These are phyloP conservation scores for Prunus mongolica DNA, from an alignment of 306 rosid species.

Conservation along the genomic window DNA sequence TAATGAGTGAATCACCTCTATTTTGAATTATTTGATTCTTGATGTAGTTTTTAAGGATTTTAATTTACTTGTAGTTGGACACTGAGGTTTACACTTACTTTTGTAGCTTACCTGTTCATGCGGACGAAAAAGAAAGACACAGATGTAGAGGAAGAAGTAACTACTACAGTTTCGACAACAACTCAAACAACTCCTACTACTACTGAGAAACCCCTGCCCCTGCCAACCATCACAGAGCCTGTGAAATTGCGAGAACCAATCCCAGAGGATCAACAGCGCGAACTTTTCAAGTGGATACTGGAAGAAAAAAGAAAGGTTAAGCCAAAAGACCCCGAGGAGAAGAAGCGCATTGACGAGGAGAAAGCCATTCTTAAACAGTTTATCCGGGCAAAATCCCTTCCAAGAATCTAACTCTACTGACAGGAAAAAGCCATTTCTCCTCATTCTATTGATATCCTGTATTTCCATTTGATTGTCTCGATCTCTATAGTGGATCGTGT, in stretches of 20 bases:
- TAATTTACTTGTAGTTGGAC: conserved; percentile 16
- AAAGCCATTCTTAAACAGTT: conserved; percentile 80
- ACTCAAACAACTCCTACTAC: conserved; percentile 33
- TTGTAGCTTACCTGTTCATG: conserved; percentile 64
- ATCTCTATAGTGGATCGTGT: conserved; percentile 14
- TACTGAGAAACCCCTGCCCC: conserved; percentile 31
- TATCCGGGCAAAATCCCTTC: conserved; percentile 74
- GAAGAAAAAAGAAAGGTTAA: conserved; percentile 89
- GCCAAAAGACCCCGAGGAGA: conserved; percentile 65
- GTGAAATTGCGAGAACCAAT: conserved; percentile 55
- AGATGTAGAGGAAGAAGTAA: conserved; percentile 38
- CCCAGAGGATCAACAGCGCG: conserved; percentile 68
- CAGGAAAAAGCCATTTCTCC: conserved; percentile 1
- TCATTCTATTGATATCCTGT: conserved; percentile 17
- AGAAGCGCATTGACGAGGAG: conserved; percentile 72
- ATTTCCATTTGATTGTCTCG: conserved; percentile 11
- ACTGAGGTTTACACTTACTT: conserved; percentile 32
- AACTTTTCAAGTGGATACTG: conserved; percentile 83
- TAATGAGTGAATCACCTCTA: not conserved
- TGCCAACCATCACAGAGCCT: conserved; percentile 37
- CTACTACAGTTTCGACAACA: conserved; percentile 30
- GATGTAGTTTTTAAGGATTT: conserved; percentile 3
- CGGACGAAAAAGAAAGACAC: conserved; percentile 70
- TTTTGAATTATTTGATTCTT: conserved; percentile 1
- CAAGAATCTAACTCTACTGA: conserved; percentile 35